These are phyloP conservation scores for Neurospora terricola DNA, from an alignment of 495 filamentous ascomycete genomes.

Conservation along the genomic window DNA sequence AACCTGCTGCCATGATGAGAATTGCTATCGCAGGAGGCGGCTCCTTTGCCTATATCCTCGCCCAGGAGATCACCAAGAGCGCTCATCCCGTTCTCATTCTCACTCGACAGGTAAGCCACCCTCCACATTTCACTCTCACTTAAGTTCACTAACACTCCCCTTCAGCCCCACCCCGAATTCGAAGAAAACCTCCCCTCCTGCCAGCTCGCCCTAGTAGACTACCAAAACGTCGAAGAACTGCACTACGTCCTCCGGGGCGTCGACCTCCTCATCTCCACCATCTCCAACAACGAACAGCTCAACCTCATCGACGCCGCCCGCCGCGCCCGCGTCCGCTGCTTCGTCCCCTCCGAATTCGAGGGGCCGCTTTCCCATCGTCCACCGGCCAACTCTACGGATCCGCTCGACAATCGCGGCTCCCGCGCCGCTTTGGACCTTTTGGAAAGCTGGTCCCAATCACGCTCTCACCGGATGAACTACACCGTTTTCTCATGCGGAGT, in stretches of 20 bases:
- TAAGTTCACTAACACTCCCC: conserved; percentile 2
- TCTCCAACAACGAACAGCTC: conserved; percentile 53
- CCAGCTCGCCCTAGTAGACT: conserved; percentile 56
- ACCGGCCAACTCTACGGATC: conserved; percentile 36
- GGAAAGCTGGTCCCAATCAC: conserved; percentile 35
- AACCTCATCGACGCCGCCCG: conserved; percentile 65
- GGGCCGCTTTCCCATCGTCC: conserved; percentile 37
- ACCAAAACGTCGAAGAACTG: conserved; percentile 44
- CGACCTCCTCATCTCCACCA: conserved; percentile 68
- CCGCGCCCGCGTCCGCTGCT: conserved; percentile 50
- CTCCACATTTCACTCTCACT: not conserved
- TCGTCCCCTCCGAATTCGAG: conserved; percentile 70
- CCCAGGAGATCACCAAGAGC: conserved; percentile 46
- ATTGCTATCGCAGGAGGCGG: conserved; percentile 66
- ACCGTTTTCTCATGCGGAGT: conserved; percentile 63
- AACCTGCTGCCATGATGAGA: conserved; percentile 45
- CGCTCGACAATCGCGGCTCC: conserved; percentile 35
- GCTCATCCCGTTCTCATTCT: conserved; percentile 60
- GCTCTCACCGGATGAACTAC: conserved; percentile 42
- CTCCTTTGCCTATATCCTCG: conserved; percentile 56
- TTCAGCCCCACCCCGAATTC: conserved; percentile 27
- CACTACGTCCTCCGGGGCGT: conserved; percentile 54
- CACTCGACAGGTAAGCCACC: conserved; percentile 44
- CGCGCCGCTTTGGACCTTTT: conserved; percentile 45
- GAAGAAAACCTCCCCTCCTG: conserved; percentile 36